Evolutionary conservation across 495 filamentous ascomycete genomes (phyloP).

Genomic region (Corynascus novoguineensis): DNA sequence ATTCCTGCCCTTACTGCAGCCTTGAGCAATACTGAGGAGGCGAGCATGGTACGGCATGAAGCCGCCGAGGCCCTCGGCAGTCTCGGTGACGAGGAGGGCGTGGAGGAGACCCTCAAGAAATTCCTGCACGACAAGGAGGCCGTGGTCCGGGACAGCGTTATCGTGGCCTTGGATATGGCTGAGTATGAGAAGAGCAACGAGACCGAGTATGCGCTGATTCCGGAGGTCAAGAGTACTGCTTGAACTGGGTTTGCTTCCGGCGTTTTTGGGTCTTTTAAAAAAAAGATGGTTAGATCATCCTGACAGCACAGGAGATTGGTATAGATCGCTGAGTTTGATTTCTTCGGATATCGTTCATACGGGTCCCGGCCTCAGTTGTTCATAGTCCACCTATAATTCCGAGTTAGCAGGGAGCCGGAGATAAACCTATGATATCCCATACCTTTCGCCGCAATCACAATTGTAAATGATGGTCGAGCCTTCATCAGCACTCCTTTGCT

Average conservation of each 20-base stretch:
- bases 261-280: conserved; percentile 21
- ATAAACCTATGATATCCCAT: conserved; percentile 28
- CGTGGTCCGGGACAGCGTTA: conserved; percentile 88
- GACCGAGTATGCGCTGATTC: conserved; percentile 85
- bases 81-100: conserved; percentile 86
- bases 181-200: conserved; percentile 89
- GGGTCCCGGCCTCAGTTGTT: conserved; percentile 25
- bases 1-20: conserved; percentile 80
- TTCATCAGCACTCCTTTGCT: conserved; percentile 90
- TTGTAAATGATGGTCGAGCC: conserved; percentile 85
- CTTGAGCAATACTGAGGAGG: conserved; percentile 72
- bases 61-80: conserved; percentile 97
- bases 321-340: conserved; percentile 11
- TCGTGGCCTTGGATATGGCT: conserved; percentile 97
- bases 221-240: conserved; percentile 44
- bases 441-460: conserved; percentile 83
- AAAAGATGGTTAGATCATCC: conserved; percentile 11
- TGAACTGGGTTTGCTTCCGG: conserved; percentile 21
- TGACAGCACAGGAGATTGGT: background rate
- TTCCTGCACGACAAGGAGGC: conserved; percentile 87
- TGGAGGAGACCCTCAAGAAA: conserved; percentile 73
- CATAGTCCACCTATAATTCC: conserved; percentile 41
- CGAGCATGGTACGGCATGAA: conserved; percentile 95
- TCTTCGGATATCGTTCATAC: background rate
- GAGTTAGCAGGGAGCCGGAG: conserved; percentile 24